Percentiles rank a stretch among this genome's conserved stretches.
Evolutionary conservation across 805 yeast species (phyloP).

Genomic region (Saccharomycopsis javanensis): DNA sequence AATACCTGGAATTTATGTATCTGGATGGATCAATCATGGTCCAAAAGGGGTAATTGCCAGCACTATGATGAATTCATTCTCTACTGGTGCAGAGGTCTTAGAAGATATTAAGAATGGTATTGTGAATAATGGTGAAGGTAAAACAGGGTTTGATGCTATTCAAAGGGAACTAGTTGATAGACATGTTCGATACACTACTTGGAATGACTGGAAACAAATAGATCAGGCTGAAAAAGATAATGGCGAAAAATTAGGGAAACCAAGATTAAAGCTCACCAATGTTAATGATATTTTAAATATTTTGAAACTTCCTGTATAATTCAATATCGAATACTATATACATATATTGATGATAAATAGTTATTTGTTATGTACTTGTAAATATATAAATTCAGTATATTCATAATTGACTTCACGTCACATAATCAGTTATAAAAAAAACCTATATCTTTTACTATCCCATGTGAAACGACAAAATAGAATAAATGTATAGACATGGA

Average conservation of each 20-base stretch:
- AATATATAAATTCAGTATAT: no score
- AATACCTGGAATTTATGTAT: conserved; percentile 51
- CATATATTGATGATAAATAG: no score
- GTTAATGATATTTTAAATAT: conserved; percentile 40
- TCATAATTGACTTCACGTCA: no score
- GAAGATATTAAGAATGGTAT: conserved; percentile 39
- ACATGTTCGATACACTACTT: conserved; percentile 31
- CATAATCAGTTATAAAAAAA: no score
- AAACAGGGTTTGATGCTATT: conserved; percentile 27
- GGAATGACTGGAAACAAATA: conserved; percentile 61
- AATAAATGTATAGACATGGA: no score
- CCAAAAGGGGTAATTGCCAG: conserved; percentile 86
- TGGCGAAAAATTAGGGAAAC: conserved; percentile 43
- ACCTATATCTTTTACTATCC: no score
- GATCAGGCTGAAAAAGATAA: conserved; percentile 40
- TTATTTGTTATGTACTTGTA: no score
- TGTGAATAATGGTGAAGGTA: conserved; percentile 15
- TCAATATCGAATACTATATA: no score
- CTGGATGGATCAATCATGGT: conserved; percentile 89
- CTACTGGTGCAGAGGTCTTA: conserved; percentile 57
- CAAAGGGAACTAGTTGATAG: conserved; percentile 21
- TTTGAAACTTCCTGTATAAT: no score
- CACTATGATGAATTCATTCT: conserved; percentile 77
- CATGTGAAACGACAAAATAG: no score
- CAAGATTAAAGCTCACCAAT: conserved; percentile 47